Base-by-base conservation (phyloP, 495 filamentous ascomycete genomes). In the Hypoxylon lienhwacheense region DNA sequence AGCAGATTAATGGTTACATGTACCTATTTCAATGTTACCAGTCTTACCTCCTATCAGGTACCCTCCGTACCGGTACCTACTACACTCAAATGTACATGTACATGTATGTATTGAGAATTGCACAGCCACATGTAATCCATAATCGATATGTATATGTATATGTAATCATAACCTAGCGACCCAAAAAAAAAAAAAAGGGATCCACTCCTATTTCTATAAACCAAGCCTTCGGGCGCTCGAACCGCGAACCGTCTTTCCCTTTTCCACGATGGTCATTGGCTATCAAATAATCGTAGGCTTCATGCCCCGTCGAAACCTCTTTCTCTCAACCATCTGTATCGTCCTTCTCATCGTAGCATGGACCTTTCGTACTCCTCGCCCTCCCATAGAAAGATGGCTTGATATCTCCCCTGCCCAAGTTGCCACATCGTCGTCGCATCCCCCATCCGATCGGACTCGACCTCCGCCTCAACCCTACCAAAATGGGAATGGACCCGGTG, bases 261-360 rank as follows among this genome's bases (percentile, higher is more conserved):
- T 44, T 44, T 16, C 26, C n/a, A 57, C 41, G 53, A 65, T 65
- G 62, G 62, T 47, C 42, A 67, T 65, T 61, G 53, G 55, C 49
- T 55, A 41, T 53, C 44, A 48, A 24, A 61, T 17, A 50, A 45
- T 65, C 37, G 25, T 58, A 58, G 65, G 65, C 65, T 67, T 67
- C 61, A 67, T 67, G 65, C 65, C 59, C 45, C 60, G 66, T 46
- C 66, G 61, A 53, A 64, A 62, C 32, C 41, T 66, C 22, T 39
- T 66, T 44, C 33, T 64, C 26, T 59, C 55, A 46, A 61, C 56
- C 45, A 43, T 65, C 33, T 66, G 57, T 47, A 64, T 64, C 61
- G 60, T 60, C 60, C 63, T 68, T 22, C 64, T 66, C 26, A 39
- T 65, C 25, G 51, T 41, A 31, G 48, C 37, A 59, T 68, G 66